These are phyloP conservation scores for Wickerhamiella brachini DNA, from an alignment of 805 yeast species.

Conservation along the genomic window DNA sequence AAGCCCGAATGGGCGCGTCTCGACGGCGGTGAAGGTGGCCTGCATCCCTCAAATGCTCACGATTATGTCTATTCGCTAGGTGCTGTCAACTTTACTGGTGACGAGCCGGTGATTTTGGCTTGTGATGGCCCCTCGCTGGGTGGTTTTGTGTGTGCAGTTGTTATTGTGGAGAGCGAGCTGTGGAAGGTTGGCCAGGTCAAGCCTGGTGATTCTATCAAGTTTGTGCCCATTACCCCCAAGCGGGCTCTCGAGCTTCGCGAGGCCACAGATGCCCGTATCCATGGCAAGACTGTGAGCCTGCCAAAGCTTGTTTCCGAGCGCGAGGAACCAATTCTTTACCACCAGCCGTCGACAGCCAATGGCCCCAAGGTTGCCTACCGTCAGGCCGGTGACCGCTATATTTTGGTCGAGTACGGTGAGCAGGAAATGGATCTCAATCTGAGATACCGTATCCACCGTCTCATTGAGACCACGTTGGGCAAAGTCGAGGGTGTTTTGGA, in stretches of 20 bases:
- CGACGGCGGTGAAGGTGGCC: slow-evolving; percentile 96
- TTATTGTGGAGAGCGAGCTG: slow-evolving; percentile 88
- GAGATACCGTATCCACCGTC: slow-evolving; percentile 70
- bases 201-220: slow-evolving; percentile 78
- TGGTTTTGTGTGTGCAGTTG: slow-evolving; percentile 94
- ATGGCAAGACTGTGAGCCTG: slow-evolving; percentile 18
- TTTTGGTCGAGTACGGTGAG: slow-evolving; percentile 87
- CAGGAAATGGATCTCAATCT: slow-evolving; percentile 72
- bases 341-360: slow-evolving; percentile 32
- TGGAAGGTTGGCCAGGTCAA: slow-evolving; percentile 98
- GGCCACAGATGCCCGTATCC: slow-evolving; percentile 37
- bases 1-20: slow-evolving; percentile 93
- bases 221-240: slow-evolving; percentile 61
- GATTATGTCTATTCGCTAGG: slow-evolving; percentile 95
- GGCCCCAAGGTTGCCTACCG: slow-evolving; percentile 72
- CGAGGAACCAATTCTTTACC: slow-evolving; percentile 50
- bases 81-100: slow-evolving; percentile 96
- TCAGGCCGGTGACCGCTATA: slow-evolving; percentile 93
- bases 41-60: slow-evolving; percentile 97
- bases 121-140: slow-evolving; percentile 97
- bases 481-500: slow-evolving; percentile 72
- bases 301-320: slow-evolving; percentile 40
- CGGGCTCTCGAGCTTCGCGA: slow-evolving; percentile 52
- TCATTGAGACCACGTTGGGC: slow-evolving; percentile 56
- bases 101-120: slow-evolving; percentile 92